Percentiles rank a stretch among this genome's conserved stretches.
Conservation (phyloP, 2,329 filamentous ascomycete genomes). For the Colletotrichum eleusines region DNA sequence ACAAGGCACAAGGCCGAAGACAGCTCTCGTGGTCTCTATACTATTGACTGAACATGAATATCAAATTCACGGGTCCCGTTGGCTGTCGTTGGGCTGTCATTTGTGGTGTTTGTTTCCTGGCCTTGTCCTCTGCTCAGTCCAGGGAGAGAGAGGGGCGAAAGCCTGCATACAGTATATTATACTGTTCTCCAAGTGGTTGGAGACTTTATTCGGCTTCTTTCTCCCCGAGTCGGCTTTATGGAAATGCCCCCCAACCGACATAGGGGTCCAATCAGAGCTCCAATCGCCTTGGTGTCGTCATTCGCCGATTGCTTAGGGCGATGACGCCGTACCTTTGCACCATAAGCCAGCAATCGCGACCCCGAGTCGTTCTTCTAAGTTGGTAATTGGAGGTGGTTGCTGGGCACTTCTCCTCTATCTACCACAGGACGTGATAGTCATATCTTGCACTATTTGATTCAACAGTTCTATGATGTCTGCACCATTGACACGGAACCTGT, state of each 20-base stretch:
- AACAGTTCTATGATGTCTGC: background rate
- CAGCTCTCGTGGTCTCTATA: background rate
- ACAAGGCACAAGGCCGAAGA: background rate
- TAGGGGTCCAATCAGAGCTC: background rate
- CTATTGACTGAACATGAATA: too few relatives aligned
- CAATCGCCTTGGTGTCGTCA: conserved; percentile 10
- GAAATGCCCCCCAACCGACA: background rate
- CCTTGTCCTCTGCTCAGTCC: background rate
- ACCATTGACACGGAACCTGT: background rate
- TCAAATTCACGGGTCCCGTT: background rate
- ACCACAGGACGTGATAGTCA: too few relatives aligned
- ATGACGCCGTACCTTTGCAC: background rate
- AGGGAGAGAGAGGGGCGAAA: background rate
- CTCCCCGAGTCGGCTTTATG: conserved; percentile 32
- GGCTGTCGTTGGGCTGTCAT: background rate
- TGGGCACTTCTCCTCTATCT: background rate
- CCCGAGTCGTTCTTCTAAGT: background rate
- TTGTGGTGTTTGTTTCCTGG: background rate
- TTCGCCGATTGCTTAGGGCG: background rate
- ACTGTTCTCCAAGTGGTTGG: background rate
- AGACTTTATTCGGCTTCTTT: conserved; percentile 29
- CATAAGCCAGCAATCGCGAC: background rate
- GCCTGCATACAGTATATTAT: too few relatives aligned
- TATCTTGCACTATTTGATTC: background rate
- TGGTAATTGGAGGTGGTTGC: background rate